These are phyloP conservation scores for Alternaria arborescens DNA, from an alignment of 2,329 filamentous ascomycete genomes.

Conservation along the genomic window DNA sequence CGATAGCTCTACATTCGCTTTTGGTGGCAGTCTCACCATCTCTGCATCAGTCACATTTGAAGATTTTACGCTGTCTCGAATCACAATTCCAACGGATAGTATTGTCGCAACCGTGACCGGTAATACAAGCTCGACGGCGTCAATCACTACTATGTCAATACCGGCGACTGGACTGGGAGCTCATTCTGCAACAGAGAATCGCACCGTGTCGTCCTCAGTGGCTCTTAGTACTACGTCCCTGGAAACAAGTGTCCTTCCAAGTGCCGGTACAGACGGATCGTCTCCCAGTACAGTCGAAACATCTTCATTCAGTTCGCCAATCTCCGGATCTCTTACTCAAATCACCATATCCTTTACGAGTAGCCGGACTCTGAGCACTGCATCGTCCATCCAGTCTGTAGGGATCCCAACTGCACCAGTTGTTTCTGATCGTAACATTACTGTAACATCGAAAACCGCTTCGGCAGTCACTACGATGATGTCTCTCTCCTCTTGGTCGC, in stretches of 20 bases:
- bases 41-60: not conserved
- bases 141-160: not conserved
- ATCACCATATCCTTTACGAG: not conserved
- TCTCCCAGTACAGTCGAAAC: not conserved
- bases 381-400: not conserved
- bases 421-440: not conserved
- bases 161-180: not conserved
- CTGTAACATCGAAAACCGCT: not conserved
- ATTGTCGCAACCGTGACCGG: not conserved
- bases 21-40: not conserved
- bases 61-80: not conserved
- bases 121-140: not conserved
- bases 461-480: not conserved
- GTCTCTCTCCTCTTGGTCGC: not conserved
- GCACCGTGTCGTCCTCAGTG: not conserved
- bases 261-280: not conserved
- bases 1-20: not conserved
- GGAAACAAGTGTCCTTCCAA: not conserved
- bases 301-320: not conserved
- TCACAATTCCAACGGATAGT: not conserved
- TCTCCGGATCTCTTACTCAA: not conserved
- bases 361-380: not conserved
- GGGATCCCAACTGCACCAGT: not conserved
- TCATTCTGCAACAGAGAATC: not conserved
- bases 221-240: not conserved